phyloP scores from a whole-genome alignment of 192 early-diverging fungal species.

The Phycomyces blakesleeanus region DNA sequence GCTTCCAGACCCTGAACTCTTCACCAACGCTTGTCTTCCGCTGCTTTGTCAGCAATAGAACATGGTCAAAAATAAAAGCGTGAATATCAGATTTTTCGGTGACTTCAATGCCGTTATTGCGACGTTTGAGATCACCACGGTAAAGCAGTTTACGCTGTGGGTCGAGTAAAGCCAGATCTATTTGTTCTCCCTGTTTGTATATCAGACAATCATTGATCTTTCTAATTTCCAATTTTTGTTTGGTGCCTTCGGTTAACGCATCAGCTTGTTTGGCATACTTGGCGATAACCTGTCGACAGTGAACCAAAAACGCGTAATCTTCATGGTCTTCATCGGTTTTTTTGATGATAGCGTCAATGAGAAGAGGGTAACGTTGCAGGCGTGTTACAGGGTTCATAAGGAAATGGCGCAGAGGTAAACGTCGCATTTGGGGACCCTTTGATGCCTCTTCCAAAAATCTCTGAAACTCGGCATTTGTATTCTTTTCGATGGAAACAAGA shows the following conservation, averaged over 20 bases:
- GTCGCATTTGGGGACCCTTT: constrained; percentile 17
- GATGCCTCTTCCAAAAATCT: constrained; percentile 63
- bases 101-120: constrained; percentile 33
- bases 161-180: constrained; percentile 73
- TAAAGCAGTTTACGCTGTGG: constrained; percentile 68
- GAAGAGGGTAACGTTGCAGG: constrained; percentile 79
- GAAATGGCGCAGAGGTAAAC: constrained; percentile 32
- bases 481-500: constrained; percentile 73
- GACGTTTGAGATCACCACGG: constrained; percentile 72
- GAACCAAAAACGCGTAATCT: constrained; percentile 63
- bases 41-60: constrained; percentile 68
- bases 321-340: constrained; percentile 76
- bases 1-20: constrained; percentile 58
- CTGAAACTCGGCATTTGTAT: constrained; percentile 57
- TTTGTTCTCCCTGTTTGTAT: constrained; percentile 33
- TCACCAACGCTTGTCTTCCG: constrained; percentile 55
- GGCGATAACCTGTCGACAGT: constrained; percentile 17
- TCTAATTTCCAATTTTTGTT: constrained; percentile 14
- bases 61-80: constrained; percentile 89
- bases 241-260: neutral
- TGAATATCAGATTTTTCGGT: constrained; percentile 64
- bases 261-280: constrained; percentile 6
- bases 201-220: constrained; percentile 23
- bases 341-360: constrained; percentile 80
- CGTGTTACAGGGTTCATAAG: constrained; percentile 80